These are phyloP conservation scores for Blepharisma japonicum DNA, from an alignment of 73 alveolate genomes.

Conservation along the genomic window DNA sequence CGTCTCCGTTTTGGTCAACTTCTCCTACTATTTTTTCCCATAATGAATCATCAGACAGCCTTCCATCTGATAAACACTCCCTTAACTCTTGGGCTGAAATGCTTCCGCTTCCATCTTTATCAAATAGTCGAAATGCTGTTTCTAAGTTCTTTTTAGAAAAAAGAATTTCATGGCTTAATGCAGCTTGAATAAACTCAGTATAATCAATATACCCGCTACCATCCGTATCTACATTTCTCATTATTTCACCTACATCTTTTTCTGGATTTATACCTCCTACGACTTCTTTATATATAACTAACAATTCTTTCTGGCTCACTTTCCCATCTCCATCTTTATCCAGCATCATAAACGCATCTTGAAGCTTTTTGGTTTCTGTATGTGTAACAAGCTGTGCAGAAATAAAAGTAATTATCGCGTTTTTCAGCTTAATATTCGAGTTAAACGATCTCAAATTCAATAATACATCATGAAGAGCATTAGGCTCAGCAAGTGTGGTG, in stretches of 20 bases:
- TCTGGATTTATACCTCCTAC: constrained; percentile 35
- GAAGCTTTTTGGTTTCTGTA: constrained; percentile 31
- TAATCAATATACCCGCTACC: constrained; percentile 76
- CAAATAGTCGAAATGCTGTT: constrained; percentile 70
- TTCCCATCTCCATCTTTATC: constrained; percentile 54
- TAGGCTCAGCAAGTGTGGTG: neutral
- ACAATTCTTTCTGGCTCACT: constrained; percentile 37
- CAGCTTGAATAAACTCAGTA: constrained; percentile 74
- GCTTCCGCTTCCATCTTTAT: constrained; percentile 63
- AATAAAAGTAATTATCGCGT: constrained; percentile 39
- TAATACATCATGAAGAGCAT: constrained; percentile 29
- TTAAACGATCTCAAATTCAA: constrained; percentile 7
- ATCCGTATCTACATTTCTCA: constrained; percentile 48
- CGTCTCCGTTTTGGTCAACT: constrained; percentile 68
- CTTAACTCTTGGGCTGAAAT: constrained; percentile 63
- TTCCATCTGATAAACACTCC: constrained; percentile 53
- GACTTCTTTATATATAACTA: constrained; percentile 33
- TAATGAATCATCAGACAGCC: constrained; percentile 45
- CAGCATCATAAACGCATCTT: constrained; percentile 33
- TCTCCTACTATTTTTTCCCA: constrained; percentile 72
- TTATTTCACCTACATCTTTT: constrained; percentile 45
- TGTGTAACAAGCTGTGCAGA: constrained; percentile 35
- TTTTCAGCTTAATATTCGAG: neutral
- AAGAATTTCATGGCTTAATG: constrained; percentile 49
- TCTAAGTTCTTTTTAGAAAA: constrained; percentile 55